Conservation (phyloP, 371 early-diverging fungal species). For the Mortierella sp. region DNA sequence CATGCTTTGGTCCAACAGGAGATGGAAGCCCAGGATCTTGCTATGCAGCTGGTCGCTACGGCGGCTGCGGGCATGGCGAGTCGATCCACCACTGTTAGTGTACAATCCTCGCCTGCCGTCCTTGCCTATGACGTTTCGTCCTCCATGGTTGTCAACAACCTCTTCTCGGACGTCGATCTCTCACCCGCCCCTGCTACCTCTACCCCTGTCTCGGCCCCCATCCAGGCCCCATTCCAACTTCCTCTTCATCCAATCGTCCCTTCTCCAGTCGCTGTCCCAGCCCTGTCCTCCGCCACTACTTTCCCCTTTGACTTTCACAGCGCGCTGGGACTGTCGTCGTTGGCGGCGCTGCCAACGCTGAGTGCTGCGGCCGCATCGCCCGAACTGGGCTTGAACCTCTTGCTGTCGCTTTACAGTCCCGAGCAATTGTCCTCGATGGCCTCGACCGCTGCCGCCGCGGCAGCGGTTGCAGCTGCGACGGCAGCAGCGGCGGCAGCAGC, state of each 20-base stretch:
- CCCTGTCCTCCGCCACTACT: too few relatives aligned
- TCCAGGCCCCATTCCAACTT: slow-evolving; percentile 8
- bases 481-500: too few relatives aligned
- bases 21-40: slow-evolving; percentile 31
- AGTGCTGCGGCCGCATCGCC: not conserved
- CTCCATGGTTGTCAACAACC: slow-evolving; percentile 24
- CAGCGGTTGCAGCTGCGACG: too few relatives aligned
- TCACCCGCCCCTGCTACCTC: slow-evolving; percentile 39
- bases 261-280: too few relatives aligned
- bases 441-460: not conserved
- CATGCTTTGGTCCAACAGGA: slow-evolving; percentile 17
- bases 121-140: slow-evolving; percentile 25
- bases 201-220: slow-evolving; percentile 17
- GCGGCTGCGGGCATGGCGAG: slow-evolving; percentile 37
- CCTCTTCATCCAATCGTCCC: slow-evolving; percentile 8
- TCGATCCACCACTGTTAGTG: too few relatives aligned
- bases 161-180: slow-evolving; percentile 49
- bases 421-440: slow-evolving; percentile 16
- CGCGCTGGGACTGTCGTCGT: too few relatives aligned
- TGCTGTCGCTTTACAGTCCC: slow-evolving; percentile 30
- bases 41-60: slow-evolving; percentile 41
- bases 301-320: too few relatives aligned
- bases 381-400: slow-evolving; percentile 32
- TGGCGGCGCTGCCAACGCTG: not conserved
- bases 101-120: slow-evolving; percentile 12